phyloP scores from a whole-genome alignment of 768 basidiomycete genomes.

The Rhodotorula babjevae region DNA sequence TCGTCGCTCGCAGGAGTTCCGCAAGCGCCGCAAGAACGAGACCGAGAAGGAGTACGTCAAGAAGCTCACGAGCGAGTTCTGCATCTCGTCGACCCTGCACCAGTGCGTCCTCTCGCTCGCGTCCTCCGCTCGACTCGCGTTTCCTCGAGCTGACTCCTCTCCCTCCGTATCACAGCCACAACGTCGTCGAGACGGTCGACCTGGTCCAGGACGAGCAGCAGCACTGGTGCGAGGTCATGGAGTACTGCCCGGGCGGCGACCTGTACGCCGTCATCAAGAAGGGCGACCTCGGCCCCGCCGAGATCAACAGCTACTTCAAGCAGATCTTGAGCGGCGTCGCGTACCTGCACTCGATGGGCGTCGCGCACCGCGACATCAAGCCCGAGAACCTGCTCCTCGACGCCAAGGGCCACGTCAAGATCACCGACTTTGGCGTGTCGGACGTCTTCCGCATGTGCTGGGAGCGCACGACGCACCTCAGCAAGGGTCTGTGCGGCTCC shows the following conservation, averaged over 20 bases:
- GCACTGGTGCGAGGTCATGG: conserved; percentile 99
- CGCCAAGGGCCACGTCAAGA: conserved; percentile 70
- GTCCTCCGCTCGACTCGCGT: too few relatives aligned
- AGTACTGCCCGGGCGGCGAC: conserved; percentile 94
- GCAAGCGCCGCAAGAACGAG: conserved; percentile 95
- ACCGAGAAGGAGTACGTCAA: conserved; percentile 99
- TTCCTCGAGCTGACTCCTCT: neutral
- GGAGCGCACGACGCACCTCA: conserved; percentile 95
- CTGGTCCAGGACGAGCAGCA: conserved; percentile 95
- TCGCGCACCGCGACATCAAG: conserved; percentile 96
- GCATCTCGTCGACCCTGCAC: conserved; percentile 83
- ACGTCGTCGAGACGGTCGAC: conserved; percentile 97
- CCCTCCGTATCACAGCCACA: conserved; percentile 55
- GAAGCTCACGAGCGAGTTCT: conserved; percentile 98
- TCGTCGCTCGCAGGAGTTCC: conserved; percentile 97
- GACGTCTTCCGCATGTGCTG: conserved; percentile 98
- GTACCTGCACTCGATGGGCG: conserved; percentile 92
- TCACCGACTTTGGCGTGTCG: conserved; percentile 96
- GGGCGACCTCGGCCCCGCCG: conserved; percentile 81
- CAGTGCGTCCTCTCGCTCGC: conserved; percentile 25
- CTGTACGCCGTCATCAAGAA: conserved; percentile 98
- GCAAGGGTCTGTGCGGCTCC: conserved; percentile 91
- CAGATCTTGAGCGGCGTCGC: conserved; percentile 82
- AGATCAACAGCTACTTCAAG: conserved; percentile 97
- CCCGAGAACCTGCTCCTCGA: conserved; percentile 97